Percentiles rank a stretch among this genome's conserved stretches.
phyloP scores from a whole-genome alignment of 192 early-diverging fungal species.

The Umbelopsis sp. region DNA sequence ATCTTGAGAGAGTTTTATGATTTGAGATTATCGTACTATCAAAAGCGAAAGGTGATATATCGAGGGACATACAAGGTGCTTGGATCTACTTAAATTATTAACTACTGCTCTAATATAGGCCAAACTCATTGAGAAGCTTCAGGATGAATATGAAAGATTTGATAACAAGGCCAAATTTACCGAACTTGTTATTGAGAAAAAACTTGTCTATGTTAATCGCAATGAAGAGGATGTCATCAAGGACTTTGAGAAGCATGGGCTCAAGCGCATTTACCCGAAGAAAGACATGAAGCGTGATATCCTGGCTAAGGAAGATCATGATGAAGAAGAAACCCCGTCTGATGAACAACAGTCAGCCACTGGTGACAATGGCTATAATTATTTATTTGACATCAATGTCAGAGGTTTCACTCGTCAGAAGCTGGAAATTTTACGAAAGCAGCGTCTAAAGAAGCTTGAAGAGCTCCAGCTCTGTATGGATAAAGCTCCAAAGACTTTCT shows the following conservation, averaged over 20 bases:
- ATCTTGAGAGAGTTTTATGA: constrained; percentile 90
- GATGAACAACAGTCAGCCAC: constrained; percentile 6
- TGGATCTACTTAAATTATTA: not conserved
- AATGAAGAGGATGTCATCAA: constrained; percentile 77
- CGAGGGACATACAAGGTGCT: constrained; percentile 22
- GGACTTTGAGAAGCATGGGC: constrained; percentile 71
- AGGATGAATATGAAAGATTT: constrained; percentile 66
- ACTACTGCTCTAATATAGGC: not conserved
- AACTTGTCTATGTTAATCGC: constrained; percentile 82
- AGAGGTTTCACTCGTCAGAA: constrained; percentile 91
- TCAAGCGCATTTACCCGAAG: constrained; percentile 61
- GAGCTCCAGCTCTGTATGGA: constrained; percentile 69
- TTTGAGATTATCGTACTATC: constrained; percentile 82
- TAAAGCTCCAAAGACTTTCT: constrained; percentile 74
- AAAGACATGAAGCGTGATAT: constrained; percentile 33
- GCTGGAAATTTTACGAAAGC: constrained; percentile 74
- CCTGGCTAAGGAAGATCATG: constrained; percentile 45
- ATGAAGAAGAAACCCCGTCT: constrained; percentile 36
- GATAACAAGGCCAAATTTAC: constrained; percentile 92
- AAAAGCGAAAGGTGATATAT: constrained; percentile 80
- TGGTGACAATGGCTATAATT: constrained; percentile 70
- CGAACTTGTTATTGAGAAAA: constrained; percentile 83
- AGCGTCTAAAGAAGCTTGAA: constrained; percentile 65
- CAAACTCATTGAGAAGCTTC: constrained; percentile 63
- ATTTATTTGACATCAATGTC: constrained; percentile 87